A percentile compares a stretch with the other conserved stretches of the same genome.
Evolutionary conservation across 805 yeast genomes (phyloP).

Genomic region (Saturnispora bothae): DNA sequence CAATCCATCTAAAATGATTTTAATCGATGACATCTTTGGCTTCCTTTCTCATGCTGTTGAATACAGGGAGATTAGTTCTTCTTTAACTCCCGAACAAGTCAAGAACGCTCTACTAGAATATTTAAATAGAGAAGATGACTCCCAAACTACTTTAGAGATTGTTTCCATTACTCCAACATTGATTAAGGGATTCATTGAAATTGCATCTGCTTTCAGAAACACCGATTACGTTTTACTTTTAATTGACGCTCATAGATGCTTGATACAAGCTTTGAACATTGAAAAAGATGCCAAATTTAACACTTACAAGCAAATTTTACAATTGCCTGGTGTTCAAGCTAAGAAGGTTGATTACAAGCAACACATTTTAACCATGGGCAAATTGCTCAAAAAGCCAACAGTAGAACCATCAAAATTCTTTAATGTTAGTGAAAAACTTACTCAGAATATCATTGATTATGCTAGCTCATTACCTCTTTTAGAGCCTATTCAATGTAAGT

Average conservation of each 20-base stretch:
- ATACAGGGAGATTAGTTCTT: slow-evolving; percentile 33
- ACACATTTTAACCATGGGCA: slow-evolving; percentile 55
- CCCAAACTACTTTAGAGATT: slow-evolving; percentile 39
- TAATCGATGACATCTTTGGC: slow-evolving; percentile 45
- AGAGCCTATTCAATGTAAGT: slow-evolving; percentile 57
- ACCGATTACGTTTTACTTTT: slow-evolving; percentile 52
- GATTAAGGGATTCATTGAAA: slow-evolving; percentile 64
- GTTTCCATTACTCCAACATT: slow-evolving; percentile 57
- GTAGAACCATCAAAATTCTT: slow-evolving; percentile 45
- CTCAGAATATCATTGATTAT: slow-evolving; percentile 35
- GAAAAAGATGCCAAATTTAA: slow-evolving; percentile 31
- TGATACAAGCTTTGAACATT: slow-evolving; percentile 60
- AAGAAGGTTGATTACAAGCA: slow-evolving; percentile 39
- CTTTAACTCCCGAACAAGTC: slow-evolving; percentile 37
- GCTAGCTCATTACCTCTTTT: slow-evolving; percentile 62
- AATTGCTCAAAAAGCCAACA: slow-evolving; percentile 49
- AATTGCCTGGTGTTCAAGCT: slow-evolving; percentile 64
- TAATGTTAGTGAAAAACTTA: slow-evolving; percentile 35
- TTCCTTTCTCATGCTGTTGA: slow-evolving; percentile 63
- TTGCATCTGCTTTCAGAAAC: slow-evolving; percentile 71
- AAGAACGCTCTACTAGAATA: slow-evolving; percentile 44
- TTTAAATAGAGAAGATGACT: slow-evolving; percentile 40
- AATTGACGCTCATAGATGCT: slow-evolving; percentile 55
- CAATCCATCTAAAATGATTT: slow-evolving; percentile 57
- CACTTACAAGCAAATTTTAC: slow-evolving; percentile 56